phyloP scores from a whole-genome alignment of 2,329 filamentous ascomycete genomes.

The Cadophora luteo-olivacea region DNA sequence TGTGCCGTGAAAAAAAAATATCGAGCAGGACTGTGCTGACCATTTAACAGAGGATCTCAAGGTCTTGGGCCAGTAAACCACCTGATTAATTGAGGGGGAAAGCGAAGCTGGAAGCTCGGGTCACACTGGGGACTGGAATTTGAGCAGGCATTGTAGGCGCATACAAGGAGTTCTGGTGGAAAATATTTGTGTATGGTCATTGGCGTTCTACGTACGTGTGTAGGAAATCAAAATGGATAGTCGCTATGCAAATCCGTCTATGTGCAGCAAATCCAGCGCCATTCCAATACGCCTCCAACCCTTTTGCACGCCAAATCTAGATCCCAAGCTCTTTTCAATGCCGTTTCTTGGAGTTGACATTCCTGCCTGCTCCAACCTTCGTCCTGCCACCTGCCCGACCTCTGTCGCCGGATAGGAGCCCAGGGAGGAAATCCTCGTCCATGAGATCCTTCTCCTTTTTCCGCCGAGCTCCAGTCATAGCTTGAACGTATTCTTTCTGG shows the following conservation, averaged over 20 bases:
- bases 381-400: conserved; percentile 69
- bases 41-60: conserved; percentile 49
- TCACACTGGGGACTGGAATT: not conserved
- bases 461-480: conserved; percentile 67
- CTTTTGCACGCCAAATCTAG: conserved; percentile 25
- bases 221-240: conserved; percentile 29
- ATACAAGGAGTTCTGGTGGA: conserved; percentile 35
- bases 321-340: conserved; percentile 46
- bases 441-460: conserved; percentile 81
- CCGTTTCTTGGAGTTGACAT: conserved; percentile 80
- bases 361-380: conserved; percentile 83
- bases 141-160: conserved; percentile 31
- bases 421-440: conserved; percentile 92
- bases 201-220: conserved; percentile 23
- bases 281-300: conserved; percentile 24
- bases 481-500: conserved; percentile 86
- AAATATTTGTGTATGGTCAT: conserved; percentile 19
- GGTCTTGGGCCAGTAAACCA: conserved; percentile 49
- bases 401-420: conserved; percentile 82
- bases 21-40: conserved; percentile 18
- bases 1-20: not conserved
- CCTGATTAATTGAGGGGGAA: not conserved
- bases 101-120: not conserved
- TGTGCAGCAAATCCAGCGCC: conserved; percentile 2
- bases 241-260: conserved; percentile 28